Evolutionary conservation across 768 basidiomycete species (phyloP), one percentile per base, ranked within the genome.

Genomic region (Hydnum rufescens): DNA sequence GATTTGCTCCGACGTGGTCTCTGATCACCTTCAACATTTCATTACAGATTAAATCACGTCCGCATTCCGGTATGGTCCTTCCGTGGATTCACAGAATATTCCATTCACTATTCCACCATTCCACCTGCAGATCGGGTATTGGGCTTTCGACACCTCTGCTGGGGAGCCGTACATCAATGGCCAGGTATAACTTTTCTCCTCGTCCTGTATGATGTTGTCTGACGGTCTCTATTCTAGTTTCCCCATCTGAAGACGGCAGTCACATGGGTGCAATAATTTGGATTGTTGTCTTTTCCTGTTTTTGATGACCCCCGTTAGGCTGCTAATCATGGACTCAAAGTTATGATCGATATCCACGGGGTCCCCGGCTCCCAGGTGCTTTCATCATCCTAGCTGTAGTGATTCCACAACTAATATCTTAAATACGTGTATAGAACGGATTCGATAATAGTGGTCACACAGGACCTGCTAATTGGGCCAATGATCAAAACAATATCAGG

Each of bases 271-370:
- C 36, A 22, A n/a, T n/a, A n/a, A n/a, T n/a, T n/a, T n/a, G n/a
- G n/a, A n/a, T n/a, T n/a, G n/a, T n/a, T n/a, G n/a, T n/a, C n/a
- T n/a, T n/a, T n/a, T n/a, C n/a, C n/a, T n/a, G n/a, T n/a, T n/a
- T n/a, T n/a, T n/a, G n/a, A n/a, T n/a, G n/a, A n/a, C n/a, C n/a
- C n/a, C n/a, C n/a, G n/a, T n/a, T 44, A 75, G 74, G 1, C 71
- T 82, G 43, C 65, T 66, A 57, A 87, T 83, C 77, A 87, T 87
- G 78, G 79, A 5, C 62, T 95, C 46, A 89, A 89, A 60, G 66
- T 92, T 31, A 77, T 92, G 43, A 62, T 93, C 32, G 89, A 90
- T 66, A 71, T 85, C 1, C 84, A 87, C 60, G 82, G 80, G 28
- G 85, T 75, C 26, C 84, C 88, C 1, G 88, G 88, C 13, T 82